These are phyloP conservation scores for Meyerozyma smithsonii DNA, from an alignment of 1,139 yeast species.

Conservation along the genomic window DNA sequence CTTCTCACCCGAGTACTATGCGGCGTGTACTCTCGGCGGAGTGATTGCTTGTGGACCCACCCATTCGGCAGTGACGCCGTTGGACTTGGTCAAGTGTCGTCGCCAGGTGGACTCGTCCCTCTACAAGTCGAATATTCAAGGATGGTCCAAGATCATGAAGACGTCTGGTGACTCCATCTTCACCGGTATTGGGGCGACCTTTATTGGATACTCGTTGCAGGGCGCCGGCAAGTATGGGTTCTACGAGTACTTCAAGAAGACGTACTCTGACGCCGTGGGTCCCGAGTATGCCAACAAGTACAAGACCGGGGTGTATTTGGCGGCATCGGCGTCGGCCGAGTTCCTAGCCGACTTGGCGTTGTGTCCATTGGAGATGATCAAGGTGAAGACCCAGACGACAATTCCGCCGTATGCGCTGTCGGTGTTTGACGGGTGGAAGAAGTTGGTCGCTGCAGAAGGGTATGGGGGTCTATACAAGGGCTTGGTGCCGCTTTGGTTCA, in stretches of 20 bases:
- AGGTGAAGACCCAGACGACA: slow-evolving; percentile 89
- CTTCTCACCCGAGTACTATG: slow-evolving; percentile 68
- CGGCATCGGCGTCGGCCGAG: slow-evolving; percentile 91
- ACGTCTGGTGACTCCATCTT: slow-evolving; percentile 75
- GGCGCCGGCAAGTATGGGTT: slow-evolving; percentile 97
- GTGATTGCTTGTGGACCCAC: slow-evolving; percentile 93
- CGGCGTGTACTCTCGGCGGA: slow-evolving; percentile 87
- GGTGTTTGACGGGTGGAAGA: slow-evolving; percentile 63
- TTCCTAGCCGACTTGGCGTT: slow-evolving; percentile 82
- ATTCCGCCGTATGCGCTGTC: slow-evolving; percentile 72
- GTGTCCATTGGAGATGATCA: slow-evolving; percentile 92
- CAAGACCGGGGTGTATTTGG: slow-evolving; percentile 70
- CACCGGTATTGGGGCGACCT: slow-evolving; percentile 88
- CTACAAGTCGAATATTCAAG: slow-evolving; percentile 72
- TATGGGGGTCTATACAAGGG: slow-evolving; percentile 77
- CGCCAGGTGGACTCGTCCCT: slow-evolving; percentile 75
- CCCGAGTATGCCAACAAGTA: slow-evolving; percentile 56
- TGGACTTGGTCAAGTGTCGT: slow-evolving; percentile 89
- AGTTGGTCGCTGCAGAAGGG: slow-evolving; percentile 65
- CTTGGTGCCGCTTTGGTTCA: slow-evolving; percentile 82
- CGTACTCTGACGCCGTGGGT: slow-evolving; percentile 66
- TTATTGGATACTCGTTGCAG: slow-evolving; percentile 86
- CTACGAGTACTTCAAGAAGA: slow-evolving; percentile 83
- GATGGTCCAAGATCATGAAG: slow-evolving; percentile 68
- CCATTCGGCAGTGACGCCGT: slow-evolving; percentile 86